These are phyloP conservation scores for Backusella macrospora DNA, from an alignment of 192 early-diverging fungal species.

Conservation along the genomic window DNA sequence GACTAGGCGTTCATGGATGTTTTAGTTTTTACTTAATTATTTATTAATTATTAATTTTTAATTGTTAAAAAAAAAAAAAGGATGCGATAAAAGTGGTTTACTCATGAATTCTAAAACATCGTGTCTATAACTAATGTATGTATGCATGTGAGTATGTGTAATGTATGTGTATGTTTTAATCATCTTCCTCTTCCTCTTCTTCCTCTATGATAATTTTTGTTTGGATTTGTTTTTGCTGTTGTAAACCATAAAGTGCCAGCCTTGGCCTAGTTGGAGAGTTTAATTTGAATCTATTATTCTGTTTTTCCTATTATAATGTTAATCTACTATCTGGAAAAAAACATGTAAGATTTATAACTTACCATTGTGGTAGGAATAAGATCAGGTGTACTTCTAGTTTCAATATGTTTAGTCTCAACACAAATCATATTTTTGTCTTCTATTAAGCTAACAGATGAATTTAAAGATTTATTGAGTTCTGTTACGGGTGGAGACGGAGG, in stretches of 20 bases:
- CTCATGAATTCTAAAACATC: not conserved
- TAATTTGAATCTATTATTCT: not conserved
- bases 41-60: not conserved
- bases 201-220: not conserved
- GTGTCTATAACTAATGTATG: not conserved
- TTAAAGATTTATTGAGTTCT: not conserved
- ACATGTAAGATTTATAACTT: not conserved
- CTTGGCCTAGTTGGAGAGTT: not conserved
- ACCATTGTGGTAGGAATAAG: not conserved
- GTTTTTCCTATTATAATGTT: not conserved
- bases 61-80: no score
- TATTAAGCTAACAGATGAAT: not conserved
- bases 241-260: conserved; percentile 1
- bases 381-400: not conserved
- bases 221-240: not conserved
- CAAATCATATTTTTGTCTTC: not conserved
- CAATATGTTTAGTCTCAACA: not conserved
- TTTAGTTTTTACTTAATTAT: not conserved
- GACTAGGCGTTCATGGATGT: not conserved
- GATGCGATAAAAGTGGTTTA: not conserved
- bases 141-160: not conserved
- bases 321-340: not conserved
- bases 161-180: not conserved
- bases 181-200: not conserved
- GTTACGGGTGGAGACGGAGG: not conserved